Conservation (phyloP, 345 rosid species). For the Ceriops zippeliana region DNA sequence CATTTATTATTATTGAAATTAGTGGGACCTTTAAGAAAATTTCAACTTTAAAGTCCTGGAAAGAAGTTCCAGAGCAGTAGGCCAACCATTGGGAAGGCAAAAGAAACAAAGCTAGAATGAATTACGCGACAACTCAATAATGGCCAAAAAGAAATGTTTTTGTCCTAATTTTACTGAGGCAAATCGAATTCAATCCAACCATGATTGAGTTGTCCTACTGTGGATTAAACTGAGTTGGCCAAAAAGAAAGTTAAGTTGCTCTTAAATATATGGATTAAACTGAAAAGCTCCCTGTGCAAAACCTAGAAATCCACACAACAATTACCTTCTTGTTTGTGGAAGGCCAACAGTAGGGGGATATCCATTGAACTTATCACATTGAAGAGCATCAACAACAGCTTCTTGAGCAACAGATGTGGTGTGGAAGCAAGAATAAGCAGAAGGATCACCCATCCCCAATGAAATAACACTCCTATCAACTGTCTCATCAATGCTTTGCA, state of each 20-base stretch:
- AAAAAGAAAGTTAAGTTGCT: neutral
- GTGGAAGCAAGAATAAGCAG: conserved; percentile 70
- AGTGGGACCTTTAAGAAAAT: neutral
- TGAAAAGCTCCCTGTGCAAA: neutral
- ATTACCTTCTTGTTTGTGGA: conserved; percentile 80
- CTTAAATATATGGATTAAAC: no score
- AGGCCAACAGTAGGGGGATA: conserved; percentile 92
- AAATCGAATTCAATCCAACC: neutral
- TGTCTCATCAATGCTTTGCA: conserved; percentile 46
- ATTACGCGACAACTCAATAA: neutral
- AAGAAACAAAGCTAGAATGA: neutral
- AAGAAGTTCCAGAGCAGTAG: no score
- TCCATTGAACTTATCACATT: conserved; percentile 76
- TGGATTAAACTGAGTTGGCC: no score
- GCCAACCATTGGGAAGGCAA: neutral
- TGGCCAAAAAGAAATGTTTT: neutral
- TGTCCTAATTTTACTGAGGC: no score
- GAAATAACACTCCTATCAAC: conserved; percentile 53
- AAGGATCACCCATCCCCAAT: conserved; percentile 91
- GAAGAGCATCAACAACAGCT: conserved; percentile 70
- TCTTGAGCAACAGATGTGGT: conserved; percentile 56
- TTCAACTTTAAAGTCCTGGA: no score
- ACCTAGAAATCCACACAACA: neutral
- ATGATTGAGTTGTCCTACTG: no score
- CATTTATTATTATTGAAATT: no score